Conservation (phyloP, 768 basidiomycete genomes). For the Ramaria rubella region DNA sequence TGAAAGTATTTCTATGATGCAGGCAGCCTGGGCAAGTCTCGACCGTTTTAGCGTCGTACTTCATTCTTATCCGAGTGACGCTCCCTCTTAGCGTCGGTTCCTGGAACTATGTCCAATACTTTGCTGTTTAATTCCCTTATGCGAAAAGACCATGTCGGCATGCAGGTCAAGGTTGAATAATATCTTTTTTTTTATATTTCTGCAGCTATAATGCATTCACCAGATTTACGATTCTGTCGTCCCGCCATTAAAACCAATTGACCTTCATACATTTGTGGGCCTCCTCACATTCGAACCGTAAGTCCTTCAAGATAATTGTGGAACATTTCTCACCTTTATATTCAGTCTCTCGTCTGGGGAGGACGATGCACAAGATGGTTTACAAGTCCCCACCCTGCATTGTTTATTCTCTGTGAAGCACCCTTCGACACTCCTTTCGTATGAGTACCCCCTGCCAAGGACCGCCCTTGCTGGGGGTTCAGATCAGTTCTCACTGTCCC, state of each 20-base stretch:
- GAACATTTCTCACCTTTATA: no score
- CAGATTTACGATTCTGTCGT: conserved; percentile 57
- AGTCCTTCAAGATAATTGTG: no score
- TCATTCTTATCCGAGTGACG: no score
- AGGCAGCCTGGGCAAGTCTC: not conserved
- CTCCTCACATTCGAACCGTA: conserved; percentile 63
- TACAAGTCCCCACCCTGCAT: not conserved
- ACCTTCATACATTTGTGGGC: conserved; percentile 64
- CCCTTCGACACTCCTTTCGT: conserved; percentile 10
- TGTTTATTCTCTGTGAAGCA: not conserved
- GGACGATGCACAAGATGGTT: not conserved
- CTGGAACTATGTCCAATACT: not conserved
- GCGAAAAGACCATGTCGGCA: not conserved
- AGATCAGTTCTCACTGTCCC: not conserved
- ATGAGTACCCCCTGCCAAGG: conserved; percentile 15
- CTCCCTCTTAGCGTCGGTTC: not conserved
- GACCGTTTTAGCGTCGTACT: no score
- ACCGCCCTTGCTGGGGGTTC: not conserved
- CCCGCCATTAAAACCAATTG: conserved; percentile 50
- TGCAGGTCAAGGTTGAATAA: not conserved
- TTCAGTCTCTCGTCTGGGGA: not conserved
- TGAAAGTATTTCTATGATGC: not conserved
- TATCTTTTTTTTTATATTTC: conserved; percentile 11
- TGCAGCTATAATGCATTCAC: no score
- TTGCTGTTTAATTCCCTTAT: not conserved